Evolutionary conservation across 2,329 filamentous ascomycete genomes (phyloP).

Genomic region (Stemphylium lycopersici): DNA sequence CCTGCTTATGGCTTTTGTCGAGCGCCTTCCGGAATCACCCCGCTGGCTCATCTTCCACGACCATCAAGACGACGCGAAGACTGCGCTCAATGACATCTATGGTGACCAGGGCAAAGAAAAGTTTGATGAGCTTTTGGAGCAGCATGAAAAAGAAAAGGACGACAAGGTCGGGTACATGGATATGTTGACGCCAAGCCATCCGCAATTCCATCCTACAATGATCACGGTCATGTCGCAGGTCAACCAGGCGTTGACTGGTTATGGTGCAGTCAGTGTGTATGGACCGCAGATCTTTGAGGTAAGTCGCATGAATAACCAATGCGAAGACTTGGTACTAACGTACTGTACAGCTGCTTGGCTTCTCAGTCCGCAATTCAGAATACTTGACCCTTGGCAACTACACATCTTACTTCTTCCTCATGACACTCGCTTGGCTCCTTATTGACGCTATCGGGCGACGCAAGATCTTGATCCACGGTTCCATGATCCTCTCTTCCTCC

Average conservation of each 20-base stretch:
- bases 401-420: slow-evolving; percentile 64
- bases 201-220: slow-evolving; percentile 66
- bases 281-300: slow-evolving; percentile 67
- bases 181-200: slow-evolving; percentile 62
- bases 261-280: slow-evolving; percentile 67
- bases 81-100: slow-evolving; percentile 57
- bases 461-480: slow-evolving; percentile 61
- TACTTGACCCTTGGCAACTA: slow-evolving; percentile 67
- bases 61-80: slow-evolving; percentile 57
- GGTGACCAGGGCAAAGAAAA: slow-evolving; percentile 58
- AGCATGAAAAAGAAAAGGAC: slow-evolving; percentile 58
- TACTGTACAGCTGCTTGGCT: slow-evolving; percentile 64
- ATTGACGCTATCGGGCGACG: slow-evolving; percentile 64
- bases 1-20: slow-evolving; percentile 59
- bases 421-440: slow-evolving; percentile 66
- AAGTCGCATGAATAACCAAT: neutral
- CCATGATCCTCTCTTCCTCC: slow-evolving; percentile 54
- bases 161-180: slow-evolving; percentile 60
- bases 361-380: slow-evolving; percentile 58
- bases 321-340: slow-evolving; percentile 51
- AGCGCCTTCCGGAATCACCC: slow-evolving; percentile 62
- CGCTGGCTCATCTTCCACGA: slow-evolving; percentile 63
- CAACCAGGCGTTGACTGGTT: slow-evolving; percentile 65
- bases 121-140: slow-evolving; percentile 58
- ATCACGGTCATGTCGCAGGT: slow-evolving; percentile 68